Evolutionary conservation across 108 stramenopile species (phyloP).

Genomic region (Cyclostephanos tholiformis): DNA sequence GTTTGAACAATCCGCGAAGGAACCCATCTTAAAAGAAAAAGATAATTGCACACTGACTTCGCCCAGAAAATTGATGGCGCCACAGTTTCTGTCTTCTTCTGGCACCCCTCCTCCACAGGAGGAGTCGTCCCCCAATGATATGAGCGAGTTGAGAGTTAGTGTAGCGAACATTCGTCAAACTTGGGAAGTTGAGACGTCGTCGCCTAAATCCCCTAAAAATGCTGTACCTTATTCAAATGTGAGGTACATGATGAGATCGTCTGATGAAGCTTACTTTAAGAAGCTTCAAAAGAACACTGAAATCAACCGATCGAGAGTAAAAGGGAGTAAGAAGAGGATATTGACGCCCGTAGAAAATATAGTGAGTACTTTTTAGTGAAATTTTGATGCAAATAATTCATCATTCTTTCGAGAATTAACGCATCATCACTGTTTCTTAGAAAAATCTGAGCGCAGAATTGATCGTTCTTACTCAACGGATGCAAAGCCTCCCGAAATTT

Average conservation of each 20-base stretch:
- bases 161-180: background rate
- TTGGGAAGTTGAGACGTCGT: background rate
- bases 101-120: background rate
- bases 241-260: background rate
- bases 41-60: background rate
- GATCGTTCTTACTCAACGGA: constrained; percentile 2
- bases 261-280: background rate
- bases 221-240: background rate
- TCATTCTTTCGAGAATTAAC: background rate
- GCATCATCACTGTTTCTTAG: background rate
- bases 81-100: background rate
- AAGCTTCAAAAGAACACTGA: background rate
- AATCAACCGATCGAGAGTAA: background rate
- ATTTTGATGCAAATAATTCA: background rate
- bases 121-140: background rate
- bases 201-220: background rate
- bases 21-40: background rate
- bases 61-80: background rate
- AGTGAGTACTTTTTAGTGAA: background rate
- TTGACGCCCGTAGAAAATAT: constrained; percentile 14
- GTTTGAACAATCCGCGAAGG: background rate
- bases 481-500: constrained; percentile 25
- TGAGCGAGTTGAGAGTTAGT: background rate
- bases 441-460: constrained; percentile 21
- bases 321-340: background rate